Percentiles rank a stretch among this genome's conserved stretches.
These are phyloP conservation scores for Axilococcus clingmanii DNA, from an alignment of 139 green algal species.

Conservation along the genomic window DNA sequence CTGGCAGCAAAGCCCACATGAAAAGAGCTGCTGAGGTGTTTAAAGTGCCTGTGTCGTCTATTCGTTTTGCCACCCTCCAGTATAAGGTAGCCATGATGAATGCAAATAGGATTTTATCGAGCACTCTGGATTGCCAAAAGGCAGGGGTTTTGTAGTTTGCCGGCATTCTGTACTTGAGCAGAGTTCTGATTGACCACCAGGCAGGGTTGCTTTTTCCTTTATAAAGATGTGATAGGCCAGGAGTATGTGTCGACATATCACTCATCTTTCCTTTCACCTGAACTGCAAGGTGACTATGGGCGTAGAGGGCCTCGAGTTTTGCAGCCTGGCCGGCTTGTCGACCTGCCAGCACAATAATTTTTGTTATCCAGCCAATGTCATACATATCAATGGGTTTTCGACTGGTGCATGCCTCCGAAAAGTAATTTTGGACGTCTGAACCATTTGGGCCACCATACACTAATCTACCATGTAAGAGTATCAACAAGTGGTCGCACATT, in stretches of 20 bases:
- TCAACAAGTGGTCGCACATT: slow-evolving; percentile 56
- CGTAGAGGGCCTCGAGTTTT: neutral
- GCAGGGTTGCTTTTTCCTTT: no score
- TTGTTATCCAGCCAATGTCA: no score
- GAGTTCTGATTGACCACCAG: no score
- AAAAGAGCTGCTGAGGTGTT: slow-evolving; percentile 65
- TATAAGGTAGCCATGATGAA: slow-evolving; percentile 3
- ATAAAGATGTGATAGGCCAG: neutral
- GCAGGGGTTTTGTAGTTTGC: slow-evolving; percentile 51
- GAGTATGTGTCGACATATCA: neutral
- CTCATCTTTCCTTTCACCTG: neutral
- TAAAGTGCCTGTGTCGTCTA: slow-evolving; percentile 3
- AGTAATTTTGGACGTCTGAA: no score
- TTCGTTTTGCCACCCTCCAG: slow-evolving; percentile 6
- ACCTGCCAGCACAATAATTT: no score
- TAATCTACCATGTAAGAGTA: slow-evolving; percentile 8
- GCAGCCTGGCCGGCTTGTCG: neutral
- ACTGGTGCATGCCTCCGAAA: no score
- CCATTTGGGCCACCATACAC: neutral
- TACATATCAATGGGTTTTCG: no score
- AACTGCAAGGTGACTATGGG: neutral
- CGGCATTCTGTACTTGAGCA: slow-evolving; percentile 61
- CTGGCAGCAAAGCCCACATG: slow-evolving; percentile 61
- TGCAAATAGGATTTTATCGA: slow-evolving; percentile 49
- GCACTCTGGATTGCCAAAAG: slow-evolving; percentile 53